Base-by-base conservation (phyloP, 1,284 basidiomycete genomes). In the Sanghuangporus weigelae region DNA sequence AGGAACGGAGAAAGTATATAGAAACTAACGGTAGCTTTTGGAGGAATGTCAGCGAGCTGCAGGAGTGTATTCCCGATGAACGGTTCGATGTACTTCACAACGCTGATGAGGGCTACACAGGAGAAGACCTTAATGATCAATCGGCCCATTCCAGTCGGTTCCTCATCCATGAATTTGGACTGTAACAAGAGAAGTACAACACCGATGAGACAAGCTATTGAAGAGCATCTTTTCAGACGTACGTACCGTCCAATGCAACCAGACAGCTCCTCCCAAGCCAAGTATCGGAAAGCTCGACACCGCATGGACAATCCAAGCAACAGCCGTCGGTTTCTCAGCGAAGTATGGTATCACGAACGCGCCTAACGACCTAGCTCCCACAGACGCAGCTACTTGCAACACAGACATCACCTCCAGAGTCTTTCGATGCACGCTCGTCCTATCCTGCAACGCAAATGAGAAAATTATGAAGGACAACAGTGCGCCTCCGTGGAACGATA, bases 181-280 rank as follows among this genome's bases (percentile, higher is more conserved):
- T 63, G 57, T n/a, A n/a, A n/a, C n/a, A n/a, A n/a, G n/a, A n/a
- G n/a, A n/a, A 12, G 31, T 23, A 11, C 40, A 21, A 46, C 6
- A 31, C 21, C 7, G 10, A 51, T 23, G 23, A 35, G 39, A 5
- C 6, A 35, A 12, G 35, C 2, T 44, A 14, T 40, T 2, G 21
- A 7, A 14, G 3, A n/a, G 21, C n/a, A 51, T 16, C 40, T 14
- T 26, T 7, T 19, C 23, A 50, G 16, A 7, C 36, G 16, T 21
- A 59, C 62, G 4, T 21, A 59, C 58, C 36, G 57, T 51, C 61
- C 61, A 63, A 35, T 63, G 57, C 58, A 63, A 40, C 58, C 57
- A 63, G 14, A 59, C 62, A 42, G 54, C 62, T 8, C 57, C 62
- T 14, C 51, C 58, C 14, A 59, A 12, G n/a, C 57, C 62, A 5